These are phyloP conservation scores for Lithohypha guttulata DNA, from an alignment of 2,329 filamentous ascomycete species.

Conservation along the genomic window DNA sequence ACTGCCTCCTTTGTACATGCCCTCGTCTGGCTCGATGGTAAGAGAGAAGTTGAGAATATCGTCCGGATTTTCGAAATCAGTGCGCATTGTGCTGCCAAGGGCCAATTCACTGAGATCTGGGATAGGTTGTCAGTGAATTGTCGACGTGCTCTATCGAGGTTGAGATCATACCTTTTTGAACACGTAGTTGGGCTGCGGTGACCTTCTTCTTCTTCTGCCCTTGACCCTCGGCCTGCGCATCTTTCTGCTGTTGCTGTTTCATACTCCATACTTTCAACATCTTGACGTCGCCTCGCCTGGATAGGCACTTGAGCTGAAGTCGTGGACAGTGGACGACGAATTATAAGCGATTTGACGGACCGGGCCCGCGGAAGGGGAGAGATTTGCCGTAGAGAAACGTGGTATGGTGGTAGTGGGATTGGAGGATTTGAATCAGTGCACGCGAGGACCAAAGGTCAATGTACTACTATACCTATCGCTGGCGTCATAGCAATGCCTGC, in stretches of 20 bases:
- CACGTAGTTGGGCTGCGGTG: constrained; percentile 84
- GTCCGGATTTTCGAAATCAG: constrained; percentile 47
- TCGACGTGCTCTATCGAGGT: background rate
- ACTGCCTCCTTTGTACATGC: constrained; percentile 73
- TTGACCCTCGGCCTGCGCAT: constrained; percentile 79
- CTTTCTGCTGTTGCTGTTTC: constrained; percentile 89
- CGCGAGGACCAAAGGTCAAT: too few species aligned
- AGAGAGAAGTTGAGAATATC: constrained; percentile 45
- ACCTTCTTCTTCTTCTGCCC: constrained; percentile 96
- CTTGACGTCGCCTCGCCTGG: constrained; percentile 32
- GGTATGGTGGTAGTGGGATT: too few species aligned
- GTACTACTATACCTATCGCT: too few species aligned
- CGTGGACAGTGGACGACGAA: too few species aligned
- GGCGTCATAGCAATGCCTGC: too few species aligned
- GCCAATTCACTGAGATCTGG: constrained; percentile 39
- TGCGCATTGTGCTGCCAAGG: constrained; percentile 46
- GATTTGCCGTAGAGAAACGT: too few species aligned
- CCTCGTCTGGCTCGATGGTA: constrained; percentile 42
- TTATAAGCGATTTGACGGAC: too few species aligned
- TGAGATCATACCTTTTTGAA: constrained; percentile 68
- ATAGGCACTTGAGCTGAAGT: background rate
- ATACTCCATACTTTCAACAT: constrained; percentile 99
- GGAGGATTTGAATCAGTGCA: too few species aligned
- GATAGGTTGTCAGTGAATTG: background rate
- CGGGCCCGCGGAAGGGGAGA: too few species aligned